Evolutionary conservation across 768 basidiomycete genomes (phyloP), one percentile per base, ranked within the genome.

Genomic region (Tricholoma flavovirens): DNA sequence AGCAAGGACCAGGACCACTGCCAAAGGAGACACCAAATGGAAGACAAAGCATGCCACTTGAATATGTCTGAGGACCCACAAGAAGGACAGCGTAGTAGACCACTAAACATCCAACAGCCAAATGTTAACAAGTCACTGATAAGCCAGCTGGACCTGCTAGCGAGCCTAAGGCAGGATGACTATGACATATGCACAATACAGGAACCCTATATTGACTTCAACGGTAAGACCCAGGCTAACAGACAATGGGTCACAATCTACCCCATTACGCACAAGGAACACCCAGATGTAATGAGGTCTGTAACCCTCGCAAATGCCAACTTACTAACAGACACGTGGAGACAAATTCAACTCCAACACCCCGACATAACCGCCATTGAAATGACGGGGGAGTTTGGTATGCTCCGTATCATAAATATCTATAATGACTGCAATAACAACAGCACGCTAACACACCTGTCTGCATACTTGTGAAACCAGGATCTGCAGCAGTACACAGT

Each of bases 361-460:
- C n/a, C n/a, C n/a, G n/a, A n/a, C 5, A 26, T 26, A 26, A 26
- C 24, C 24, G 24, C 24, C 2, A 26, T 26, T 5, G 5, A 26
- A 26, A 26, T 26, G 24, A 26, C 24, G 5, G 24, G 24, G 5
- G 24, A 26, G 5, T 26, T 26, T 26, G 24, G 24, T 26, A 26
- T 26, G 24, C n/a, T n/a, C n/a, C n/a, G 24, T 5, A 26, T 26
- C 5, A 26, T 35, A 35, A 35, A 71, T 66, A 0, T 15, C 67
- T 9, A 61, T 61, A 0, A 69, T 72, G 56, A 74, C 72, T 33
- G 62, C 72, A 0, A 70, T 67, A 59, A 9, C 48, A 56, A 9
- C 54, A 63, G 7, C 14, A 56, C 0, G 54, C 60, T 1, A 15
- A 14, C 12, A 43, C 68, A 26, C 24, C 24, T 26, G 5, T 26